Conservation (phyloP, 75 land plant species). For the Picea sitchensis region DNA sequence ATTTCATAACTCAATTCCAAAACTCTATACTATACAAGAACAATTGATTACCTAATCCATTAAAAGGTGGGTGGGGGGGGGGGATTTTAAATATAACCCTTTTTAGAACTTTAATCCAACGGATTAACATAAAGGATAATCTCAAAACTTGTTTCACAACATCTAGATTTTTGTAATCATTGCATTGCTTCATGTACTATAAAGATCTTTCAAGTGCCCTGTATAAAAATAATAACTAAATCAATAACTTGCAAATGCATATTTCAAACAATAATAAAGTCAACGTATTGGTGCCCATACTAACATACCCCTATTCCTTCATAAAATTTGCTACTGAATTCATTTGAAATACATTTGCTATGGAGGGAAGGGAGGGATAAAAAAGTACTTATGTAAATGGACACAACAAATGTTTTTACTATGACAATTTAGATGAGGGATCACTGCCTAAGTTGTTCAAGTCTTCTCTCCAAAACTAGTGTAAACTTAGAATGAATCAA, state of each 20-base stretch:
- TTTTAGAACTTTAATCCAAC: no score
- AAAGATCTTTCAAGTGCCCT: slow-evolving; percentile 87
- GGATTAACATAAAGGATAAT: slow-evolving; percentile 50
- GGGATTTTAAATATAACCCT: no score
- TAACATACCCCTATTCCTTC: neutral
- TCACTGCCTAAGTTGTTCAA: slow-evolving; percentile 81
- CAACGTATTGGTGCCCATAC: neutral
- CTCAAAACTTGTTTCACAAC: slow-evolving; percentile 91
- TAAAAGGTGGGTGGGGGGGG: no score
- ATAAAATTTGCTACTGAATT: neutral
- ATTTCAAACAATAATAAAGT: neutral
- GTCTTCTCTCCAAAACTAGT: slow-evolving; percentile 66
- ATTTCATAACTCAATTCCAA: neutral
- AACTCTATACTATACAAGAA: neutral
- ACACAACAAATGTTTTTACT: slow-evolving; percentile 35
- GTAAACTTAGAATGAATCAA: slow-evolving; percentile 89
- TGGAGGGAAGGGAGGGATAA: neutral
- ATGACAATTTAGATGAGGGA: slow-evolving; percentile 75
- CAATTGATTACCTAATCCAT: no score
- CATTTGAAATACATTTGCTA: neutral
- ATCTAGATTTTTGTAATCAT: slow-evolving; percentile 78
- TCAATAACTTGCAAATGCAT: neutral
- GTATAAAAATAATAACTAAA: slow-evolving; percentile 4
- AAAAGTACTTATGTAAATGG: neutral
- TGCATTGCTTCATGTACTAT: slow-evolving; percentile 87